These are phyloP conservation scores for Lodderomyces margitis DNA, from an alignment of 1,139 yeast species.

Conservation along the genomic window DNA sequence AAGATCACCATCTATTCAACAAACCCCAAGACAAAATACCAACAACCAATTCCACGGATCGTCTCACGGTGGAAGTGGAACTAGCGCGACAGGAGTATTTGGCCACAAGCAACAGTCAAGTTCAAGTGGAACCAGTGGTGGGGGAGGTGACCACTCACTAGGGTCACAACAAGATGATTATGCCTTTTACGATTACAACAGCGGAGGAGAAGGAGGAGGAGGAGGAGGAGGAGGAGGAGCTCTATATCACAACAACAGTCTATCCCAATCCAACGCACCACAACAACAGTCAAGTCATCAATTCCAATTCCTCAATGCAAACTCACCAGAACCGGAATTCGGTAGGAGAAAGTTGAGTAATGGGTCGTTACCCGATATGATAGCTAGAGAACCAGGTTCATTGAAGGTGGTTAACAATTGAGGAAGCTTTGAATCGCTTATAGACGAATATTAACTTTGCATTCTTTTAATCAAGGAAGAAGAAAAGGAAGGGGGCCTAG, in stretches of 20 bases:
- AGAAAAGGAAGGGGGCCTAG: no score
- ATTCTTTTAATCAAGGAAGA: no score
- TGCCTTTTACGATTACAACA: slow-evolving; percentile 8
- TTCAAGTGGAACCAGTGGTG: slow-evolving; percentile 15
- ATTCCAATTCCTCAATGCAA: slow-evolving; percentile 2
- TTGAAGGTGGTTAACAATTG: slow-evolving; percentile 47
- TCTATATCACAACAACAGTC: not conserved
- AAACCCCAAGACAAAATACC: slow-evolving; percentile 6
- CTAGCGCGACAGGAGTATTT: slow-evolving; percentile 3
- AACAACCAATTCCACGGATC: slow-evolving; percentile 4
- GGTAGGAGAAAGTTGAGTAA: slow-evolving; percentile 60
- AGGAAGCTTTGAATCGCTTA: slow-evolving; percentile 3
- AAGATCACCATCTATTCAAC: slow-evolving; percentile 12
- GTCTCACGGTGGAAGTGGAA: slow-evolving; percentile 4
- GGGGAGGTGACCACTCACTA: slow-evolving; percentile 13
- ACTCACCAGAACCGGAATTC: slow-evolving; percentile 25
- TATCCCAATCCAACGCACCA: not conserved
- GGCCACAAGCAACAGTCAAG: slow-evolving; percentile 14
- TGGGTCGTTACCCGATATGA: slow-evolving; percentile 69
- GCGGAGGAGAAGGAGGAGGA: slow-evolving; percentile 1
- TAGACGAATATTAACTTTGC: no score
- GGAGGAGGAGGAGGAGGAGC: not conserved
- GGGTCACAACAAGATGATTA: slow-evolving; percentile 13
- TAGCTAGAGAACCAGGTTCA: slow-evolving; percentile 44
- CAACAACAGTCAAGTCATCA: not conserved